phyloP scores from a whole-genome alignment of 139 green algal species.

The Chlamydomonas schloesseri region DNA sequence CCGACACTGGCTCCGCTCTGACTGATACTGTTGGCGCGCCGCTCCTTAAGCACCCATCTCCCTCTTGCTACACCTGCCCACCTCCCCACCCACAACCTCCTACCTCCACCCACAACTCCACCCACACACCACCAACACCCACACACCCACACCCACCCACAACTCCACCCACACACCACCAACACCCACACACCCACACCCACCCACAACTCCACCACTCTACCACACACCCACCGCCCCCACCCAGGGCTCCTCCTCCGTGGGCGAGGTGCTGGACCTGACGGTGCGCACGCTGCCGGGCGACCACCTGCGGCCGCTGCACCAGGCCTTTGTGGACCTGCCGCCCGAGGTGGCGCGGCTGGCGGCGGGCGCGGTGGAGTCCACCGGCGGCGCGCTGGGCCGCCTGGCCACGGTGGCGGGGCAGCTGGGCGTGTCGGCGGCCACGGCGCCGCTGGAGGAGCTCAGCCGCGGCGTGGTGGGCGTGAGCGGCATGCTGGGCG shows the following conservation, averaged over 20 bases:
- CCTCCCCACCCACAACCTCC: no score
- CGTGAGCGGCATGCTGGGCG: constrained; percentile 59
- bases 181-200: no score
- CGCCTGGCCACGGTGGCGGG: constrained; percentile 60
- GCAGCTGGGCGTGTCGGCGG: constrained; percentile 63
- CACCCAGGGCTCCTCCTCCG: constrained; percentile 8
- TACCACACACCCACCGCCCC: background rate
- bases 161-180: background rate
- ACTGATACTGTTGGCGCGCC: no score
- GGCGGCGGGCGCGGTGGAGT: constrained; percentile 66
- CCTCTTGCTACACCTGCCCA: no score
- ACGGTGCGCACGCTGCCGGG: constrained; percentile 81
- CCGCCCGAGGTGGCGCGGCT: constrained; percentile 69
- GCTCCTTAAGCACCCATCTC: background rate
- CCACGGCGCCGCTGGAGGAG: constrained; percentile 57
- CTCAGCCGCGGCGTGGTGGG: constrained; percentile 57
- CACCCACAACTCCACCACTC: background rate
- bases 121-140: no score
- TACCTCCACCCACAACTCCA: no score
- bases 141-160: background rate
- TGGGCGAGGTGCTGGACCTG: constrained; percentile 77
- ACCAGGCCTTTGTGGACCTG: constrained; percentile 75
- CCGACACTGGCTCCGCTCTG: no score
- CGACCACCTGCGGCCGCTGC: constrained; percentile 87
- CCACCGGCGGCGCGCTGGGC: constrained; percentile 63